phyloP scores from a whole-genome alignment of 768 basidiomycete species.

The Peribolospora baueri region DNA sequence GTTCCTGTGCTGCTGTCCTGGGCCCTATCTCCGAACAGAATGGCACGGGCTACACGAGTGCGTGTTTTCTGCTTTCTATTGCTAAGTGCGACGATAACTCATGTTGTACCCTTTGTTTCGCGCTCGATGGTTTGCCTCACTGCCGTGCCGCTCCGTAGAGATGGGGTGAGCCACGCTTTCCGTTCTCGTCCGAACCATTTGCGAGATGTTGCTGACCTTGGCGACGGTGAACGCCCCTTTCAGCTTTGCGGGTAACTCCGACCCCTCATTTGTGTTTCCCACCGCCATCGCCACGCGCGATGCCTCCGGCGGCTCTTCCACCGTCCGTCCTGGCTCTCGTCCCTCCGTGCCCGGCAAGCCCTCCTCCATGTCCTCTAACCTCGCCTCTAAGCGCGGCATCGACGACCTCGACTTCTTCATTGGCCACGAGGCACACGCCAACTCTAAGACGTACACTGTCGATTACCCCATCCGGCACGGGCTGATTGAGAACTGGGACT shows the following conservation, averaged over 20 bases:
- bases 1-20: too few species aligned
- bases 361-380: constrained; percentile 32
- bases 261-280: constrained; percentile 97
- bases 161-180: neutral
- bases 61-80: too few species aligned
- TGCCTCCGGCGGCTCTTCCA: constrained; percentile 10
- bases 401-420: constrained; percentile 99
- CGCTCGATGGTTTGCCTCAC: too few species aligned
- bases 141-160: too few species aligned
- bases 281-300: constrained; percentile 86
- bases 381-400: constrained; percentile 86
- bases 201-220: too few species aligned
- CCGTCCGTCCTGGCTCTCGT: constrained; percentile 19
- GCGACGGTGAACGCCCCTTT: neutral
- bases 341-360: constrained; percentile 29
- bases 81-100: too few species aligned
- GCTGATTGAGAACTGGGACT: constrained; percentile 61
- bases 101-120: too few species aligned
- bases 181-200: too few species aligned
- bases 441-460: constrained; percentile 83
- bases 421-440: constrained; percentile 89
- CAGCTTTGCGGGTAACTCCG: constrained; percentile 94
- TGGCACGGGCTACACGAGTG: too few species aligned
- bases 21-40: too few species aligned
- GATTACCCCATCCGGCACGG: constrained; percentile 95